Conservation (phyloP, 371 early-diverging fungal genomes). For the Funneliformis caledonium region DNA sequence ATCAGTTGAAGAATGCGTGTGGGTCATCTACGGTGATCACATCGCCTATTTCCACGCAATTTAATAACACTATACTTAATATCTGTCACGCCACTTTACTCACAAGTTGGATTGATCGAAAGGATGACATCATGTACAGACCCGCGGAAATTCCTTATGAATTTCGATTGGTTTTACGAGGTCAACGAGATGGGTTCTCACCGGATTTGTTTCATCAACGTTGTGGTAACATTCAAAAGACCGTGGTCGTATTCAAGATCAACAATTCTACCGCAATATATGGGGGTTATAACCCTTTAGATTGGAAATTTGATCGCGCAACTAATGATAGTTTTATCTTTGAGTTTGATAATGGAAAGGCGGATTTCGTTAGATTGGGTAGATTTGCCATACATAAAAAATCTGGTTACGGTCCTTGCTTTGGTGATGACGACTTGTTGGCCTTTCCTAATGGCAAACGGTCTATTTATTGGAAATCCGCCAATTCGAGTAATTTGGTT, state of each 20-base stretch:
- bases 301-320: conserved; percentile 19
- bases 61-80: conserved; percentile 13
- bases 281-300: conserved; percentile 20
- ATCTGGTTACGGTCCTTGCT: conserved; percentile 17
- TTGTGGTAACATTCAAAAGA: background rate
- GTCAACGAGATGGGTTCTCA: background rate
- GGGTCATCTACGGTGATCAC: background rate
- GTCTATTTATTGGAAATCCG: background rate
- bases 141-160: conserved; percentile 21
- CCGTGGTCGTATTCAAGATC: background rate
- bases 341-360: conserved; percentile 15
- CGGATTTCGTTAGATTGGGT: background rate
- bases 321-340: conserved; percentile 26
- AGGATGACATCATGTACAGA: background rate
- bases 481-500: background rate
- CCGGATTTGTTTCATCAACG: conserved; percentile 4
- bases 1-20: conserved; percentile 4
- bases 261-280: background rate
- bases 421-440: conserved; percentile 4
- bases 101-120: conserved; percentile 34
- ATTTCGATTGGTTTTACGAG: conserved; percentile 13
- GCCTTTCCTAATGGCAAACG: conserved; percentile 19
- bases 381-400: background rate
- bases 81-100: conserved; percentile 21
- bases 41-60: conserved; percentile 3